Percentiles rank a stretch among this genome's conserved stretches.
These are phyloP conservation scores for Dictyostelium firmibasis DNA, from an alignment of 78 protist species.

Conservation along the genomic window DNA sequence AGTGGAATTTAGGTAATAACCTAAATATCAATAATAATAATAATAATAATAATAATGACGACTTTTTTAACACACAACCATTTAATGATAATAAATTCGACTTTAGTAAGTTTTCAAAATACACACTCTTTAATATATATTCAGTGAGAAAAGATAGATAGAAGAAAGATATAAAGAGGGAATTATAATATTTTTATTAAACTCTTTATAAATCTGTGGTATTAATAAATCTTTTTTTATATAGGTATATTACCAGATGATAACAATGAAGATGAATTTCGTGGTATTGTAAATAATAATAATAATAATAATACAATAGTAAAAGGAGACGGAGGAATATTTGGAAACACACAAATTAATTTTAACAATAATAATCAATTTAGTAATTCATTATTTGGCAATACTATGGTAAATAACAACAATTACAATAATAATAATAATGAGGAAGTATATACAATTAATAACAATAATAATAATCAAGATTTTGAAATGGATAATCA, in stretches of 20 bases:
- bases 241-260: constrained; percentile 46
- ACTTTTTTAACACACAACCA: background rate
- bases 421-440: background rate
- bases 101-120: background rate
- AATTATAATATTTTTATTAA: too few relatives aligned
- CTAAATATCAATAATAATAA: background rate
- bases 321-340: background rate
- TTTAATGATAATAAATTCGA: background rate
- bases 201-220: too few relatives aligned
- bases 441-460: background rate
- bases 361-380: background rate
- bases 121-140: background rate
- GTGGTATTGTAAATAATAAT: background rate
- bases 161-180: too few relatives aligned
- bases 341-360: background rate
- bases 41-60: too few relatives aligned
- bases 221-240: background rate
- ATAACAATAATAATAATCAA: background rate
- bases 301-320: background rate
- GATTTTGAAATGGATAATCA: background rate
- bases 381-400: background rate
- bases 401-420: background rate
- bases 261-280: background rate
- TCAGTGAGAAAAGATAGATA: too few relatives aligned
- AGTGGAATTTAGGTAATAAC: background rate